phyloP scores from a whole-genome alignment of 306 rosid genomes.

The Psophocarpus tetragonolobus region DNA sequence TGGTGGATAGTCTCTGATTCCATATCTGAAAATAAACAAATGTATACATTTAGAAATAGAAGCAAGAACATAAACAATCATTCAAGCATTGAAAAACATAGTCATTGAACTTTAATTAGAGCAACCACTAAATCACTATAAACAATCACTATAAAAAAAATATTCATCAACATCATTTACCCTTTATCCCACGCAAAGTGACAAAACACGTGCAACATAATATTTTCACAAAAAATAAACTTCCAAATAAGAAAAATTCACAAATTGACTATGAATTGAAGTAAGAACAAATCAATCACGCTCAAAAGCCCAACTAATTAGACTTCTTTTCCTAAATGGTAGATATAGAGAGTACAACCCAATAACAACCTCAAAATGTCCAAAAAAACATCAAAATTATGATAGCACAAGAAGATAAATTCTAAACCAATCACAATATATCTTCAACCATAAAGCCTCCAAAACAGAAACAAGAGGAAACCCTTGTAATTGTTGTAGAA shows the following conservation, averaged over 20 bases:
- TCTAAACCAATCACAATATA: constrained; percentile 20
- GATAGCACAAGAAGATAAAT: constrained; percentile 25
- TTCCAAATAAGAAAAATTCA: background rate
- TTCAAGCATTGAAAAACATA: too few relatives aligned
- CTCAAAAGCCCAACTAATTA: background rate
- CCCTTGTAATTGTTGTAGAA: too few relatives aligned
- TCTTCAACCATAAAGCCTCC: background rate
- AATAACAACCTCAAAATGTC: background rate
- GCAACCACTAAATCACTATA: too few relatives aligned
- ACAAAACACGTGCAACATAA: background rate
- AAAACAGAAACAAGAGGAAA: constrained; percentile 17
- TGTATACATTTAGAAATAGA: too few relatives aligned
- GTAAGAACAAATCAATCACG: background rate
- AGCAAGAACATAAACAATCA: too few relatives aligned
- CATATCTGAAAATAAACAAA: too few relatives aligned
- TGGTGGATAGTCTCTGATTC: too few relatives aligned
- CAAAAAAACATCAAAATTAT: background rate
- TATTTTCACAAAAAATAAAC: background rate
- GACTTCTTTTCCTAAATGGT: background rate
- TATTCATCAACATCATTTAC: background rate
- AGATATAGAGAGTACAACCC: background rate
- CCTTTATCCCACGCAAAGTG: background rate
- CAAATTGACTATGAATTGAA: background rate
- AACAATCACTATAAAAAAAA: too few relatives aligned
- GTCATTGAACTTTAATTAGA: too few relatives aligned